Evolutionary conservation across 768 basidiomycete genomes (phyloP).

Genomic region (Boletus tomentosulus): DNA sequence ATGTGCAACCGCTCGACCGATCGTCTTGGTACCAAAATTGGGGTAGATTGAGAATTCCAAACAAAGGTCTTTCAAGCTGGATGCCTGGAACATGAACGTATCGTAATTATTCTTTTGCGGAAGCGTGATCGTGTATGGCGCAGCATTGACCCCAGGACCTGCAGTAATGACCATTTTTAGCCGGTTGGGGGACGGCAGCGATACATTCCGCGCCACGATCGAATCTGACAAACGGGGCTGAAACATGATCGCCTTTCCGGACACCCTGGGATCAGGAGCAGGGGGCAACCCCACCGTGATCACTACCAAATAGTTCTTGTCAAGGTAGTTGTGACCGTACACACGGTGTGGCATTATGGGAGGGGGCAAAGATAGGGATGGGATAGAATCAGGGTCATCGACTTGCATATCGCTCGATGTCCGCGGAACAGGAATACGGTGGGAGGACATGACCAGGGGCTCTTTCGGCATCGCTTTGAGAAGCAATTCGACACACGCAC

Average conservation of each 20-base stretch:
- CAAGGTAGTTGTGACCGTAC: conserved; percentile 95
- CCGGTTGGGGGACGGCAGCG: conserved; percentile 67
- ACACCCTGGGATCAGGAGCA: conserved; percentile 30
- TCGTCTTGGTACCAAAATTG: conserved; percentile 94
- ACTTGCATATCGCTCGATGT: conserved; percentile 31
- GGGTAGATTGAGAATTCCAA: conserved; percentile 95
- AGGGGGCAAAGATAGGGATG: conserved; percentile 90
- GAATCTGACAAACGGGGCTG: conserved; percentile 72
- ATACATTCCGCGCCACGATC: conserved; percentile 59
- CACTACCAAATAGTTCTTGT: conserved; percentile 80
- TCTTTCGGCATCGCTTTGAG: conserved; percentile 36
- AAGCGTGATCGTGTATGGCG: conserved; percentile 86
- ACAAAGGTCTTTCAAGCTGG: conserved; percentile 64
- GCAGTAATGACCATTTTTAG: conserved; percentile 96
- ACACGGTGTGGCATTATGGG: conserved; percentile 98
- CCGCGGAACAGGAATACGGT: conserved; percentile 23
- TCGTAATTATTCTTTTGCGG: conserved; percentile 70
- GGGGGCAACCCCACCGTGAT: conserved; percentile 69
- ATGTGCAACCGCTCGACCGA: conserved; percentile 87
- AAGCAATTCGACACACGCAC: conserved; percentile 59
- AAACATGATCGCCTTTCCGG: conserved; percentile 54
- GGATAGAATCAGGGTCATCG: conserved; percentile 89
- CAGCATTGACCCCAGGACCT: conserved; percentile 74
- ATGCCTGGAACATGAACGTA: conserved; percentile 84
- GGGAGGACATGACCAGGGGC: conserved; percentile 11